Percentiles rank a stretch among this genome's conserved stretches.
These are phyloP conservation scores for Leonotis leonurus DNA, from an alignment of 257 asterid genomes.

Conservation along the genomic window DNA sequence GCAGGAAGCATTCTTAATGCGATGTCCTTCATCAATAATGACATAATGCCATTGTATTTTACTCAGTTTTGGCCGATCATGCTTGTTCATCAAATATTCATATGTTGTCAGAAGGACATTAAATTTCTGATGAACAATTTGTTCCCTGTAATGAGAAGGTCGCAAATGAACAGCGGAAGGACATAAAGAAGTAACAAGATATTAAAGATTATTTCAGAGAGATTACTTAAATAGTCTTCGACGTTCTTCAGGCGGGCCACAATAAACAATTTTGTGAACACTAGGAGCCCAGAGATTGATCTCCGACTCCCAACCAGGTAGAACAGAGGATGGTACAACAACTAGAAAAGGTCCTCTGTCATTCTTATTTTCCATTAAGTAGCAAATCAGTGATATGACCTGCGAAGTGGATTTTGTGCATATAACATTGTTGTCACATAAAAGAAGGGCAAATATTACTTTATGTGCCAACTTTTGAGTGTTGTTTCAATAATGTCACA, in stretches of 20 bases:
- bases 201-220: conserved; percentile 4
- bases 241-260: conserved; percentile 97
- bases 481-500: neutral
- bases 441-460: neutral
- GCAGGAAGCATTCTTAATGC: conserved; percentile 99
- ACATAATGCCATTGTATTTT: conserved; percentile 93
- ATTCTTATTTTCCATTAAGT: conserved; percentile 86
- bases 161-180: conserved; percentile 19
- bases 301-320: conserved; percentile 97
- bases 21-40: conserved; percentile 98
- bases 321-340: conserved; percentile 97
- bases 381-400: conserved; percentile 94
- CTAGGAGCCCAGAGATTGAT: conserved; percentile 92
- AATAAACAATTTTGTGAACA: conserved; percentile 78
- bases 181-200: conserved; percentile 7
- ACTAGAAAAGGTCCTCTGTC: conserved; percentile 98
- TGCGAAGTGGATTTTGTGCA: conserved; percentile 25
- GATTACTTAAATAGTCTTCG: conserved; percentile 83
- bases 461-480: neutral
- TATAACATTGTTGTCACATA: conserved; percentile 3
- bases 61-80: conserved; percentile 93
- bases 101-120: conserved; percentile 94
- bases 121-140: conserved; percentile 84
- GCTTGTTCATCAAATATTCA: conserved; percentile 98
- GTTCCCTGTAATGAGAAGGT: conserved; percentile 63